Percentiles rank a stretch among this genome's conserved stretches.
phyloP scores from a whole-genome alignment of 2,329 filamentous ascomycete genomes.

The Fusarium sp. region DNA sequence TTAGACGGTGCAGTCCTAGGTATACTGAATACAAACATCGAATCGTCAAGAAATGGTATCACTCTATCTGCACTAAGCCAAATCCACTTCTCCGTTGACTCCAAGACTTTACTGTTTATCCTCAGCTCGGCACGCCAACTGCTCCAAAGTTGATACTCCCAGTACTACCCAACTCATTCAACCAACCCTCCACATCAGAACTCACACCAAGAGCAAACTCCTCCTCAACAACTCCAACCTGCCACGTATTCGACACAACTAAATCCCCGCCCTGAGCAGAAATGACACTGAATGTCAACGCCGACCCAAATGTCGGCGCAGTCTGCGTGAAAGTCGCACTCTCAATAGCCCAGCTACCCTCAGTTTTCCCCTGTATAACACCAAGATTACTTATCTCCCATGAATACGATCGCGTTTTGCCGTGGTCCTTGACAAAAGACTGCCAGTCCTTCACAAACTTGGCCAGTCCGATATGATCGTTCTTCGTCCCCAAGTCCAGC shows the following conservation, averaged over 20 bases:
- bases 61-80: too few species aligned
- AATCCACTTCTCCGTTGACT: too few species aligned
- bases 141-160: background rate
- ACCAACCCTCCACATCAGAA: conserved; percentile 4
- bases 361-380: background rate
- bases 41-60: too few species aligned
- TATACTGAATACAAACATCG: too few species aligned
- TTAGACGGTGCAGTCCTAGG: too few species aligned
- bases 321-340: conserved; percentile 5
- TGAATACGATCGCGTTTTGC: background rate
- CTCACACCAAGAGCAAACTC: background rate
- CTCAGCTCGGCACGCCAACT: too few species aligned
- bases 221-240: conserved; percentile 8
- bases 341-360: background rate
- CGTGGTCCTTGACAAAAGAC: background rate
- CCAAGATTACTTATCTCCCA: conserved; percentile 31
- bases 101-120: too few species aligned
- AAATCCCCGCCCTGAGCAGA: background rate
- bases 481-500: conserved; percentile 10
- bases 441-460: conserved; percentile 20
- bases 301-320: background rate
- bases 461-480: conserved; percentile 3
- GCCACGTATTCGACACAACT: conserved; percentile 2
- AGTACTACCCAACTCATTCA: background rate
- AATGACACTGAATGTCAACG: background rate